These are phyloP conservation scores for Leccinum subspadiceum DNA, from an alignment of 1,284 basidiomycete species.

Conservation along the genomic window DNA sequence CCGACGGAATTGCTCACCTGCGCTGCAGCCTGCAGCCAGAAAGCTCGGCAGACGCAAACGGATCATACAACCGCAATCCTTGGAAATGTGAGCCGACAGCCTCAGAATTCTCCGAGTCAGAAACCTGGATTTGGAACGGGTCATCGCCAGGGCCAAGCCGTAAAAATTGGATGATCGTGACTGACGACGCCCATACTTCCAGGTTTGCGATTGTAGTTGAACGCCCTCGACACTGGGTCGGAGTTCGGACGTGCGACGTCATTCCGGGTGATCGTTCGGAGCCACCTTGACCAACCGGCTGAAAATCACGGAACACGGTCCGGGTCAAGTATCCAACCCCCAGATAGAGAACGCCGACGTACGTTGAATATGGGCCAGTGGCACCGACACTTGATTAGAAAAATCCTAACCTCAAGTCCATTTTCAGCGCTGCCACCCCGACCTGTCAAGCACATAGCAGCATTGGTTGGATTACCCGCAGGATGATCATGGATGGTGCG, in stretches of 20 bases:
- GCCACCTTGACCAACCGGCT: neutral
- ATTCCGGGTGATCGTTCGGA: neutral
- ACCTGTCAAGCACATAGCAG: neutral
- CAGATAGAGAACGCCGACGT: neutral
- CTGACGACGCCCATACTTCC: neutral
- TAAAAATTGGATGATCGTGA: neutral
- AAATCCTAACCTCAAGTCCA: neutral
- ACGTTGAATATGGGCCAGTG: neutral
- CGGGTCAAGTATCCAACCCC: neutral
- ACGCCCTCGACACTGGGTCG: neutral
- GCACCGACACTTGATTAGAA: neutral
- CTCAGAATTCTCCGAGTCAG: neutral
- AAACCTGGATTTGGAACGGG: neutral
- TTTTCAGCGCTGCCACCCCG: neutral
- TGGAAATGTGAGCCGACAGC: neutral
- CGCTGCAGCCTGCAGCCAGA: neutral
- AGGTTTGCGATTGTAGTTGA: neutral
- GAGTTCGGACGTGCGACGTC: neutral
- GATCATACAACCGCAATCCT: neutral
- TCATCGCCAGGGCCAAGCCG: neutral
- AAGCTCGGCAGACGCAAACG: neutral
- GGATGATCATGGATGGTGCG: neutral
- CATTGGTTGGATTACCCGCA: neutral
- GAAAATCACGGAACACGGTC: neutral
- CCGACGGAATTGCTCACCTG: neutral